phyloP scores from a whole-genome alignment of 2,329 filamentous ascomycete species.

The Hymenotorrendiella dingleyae region DNA sequence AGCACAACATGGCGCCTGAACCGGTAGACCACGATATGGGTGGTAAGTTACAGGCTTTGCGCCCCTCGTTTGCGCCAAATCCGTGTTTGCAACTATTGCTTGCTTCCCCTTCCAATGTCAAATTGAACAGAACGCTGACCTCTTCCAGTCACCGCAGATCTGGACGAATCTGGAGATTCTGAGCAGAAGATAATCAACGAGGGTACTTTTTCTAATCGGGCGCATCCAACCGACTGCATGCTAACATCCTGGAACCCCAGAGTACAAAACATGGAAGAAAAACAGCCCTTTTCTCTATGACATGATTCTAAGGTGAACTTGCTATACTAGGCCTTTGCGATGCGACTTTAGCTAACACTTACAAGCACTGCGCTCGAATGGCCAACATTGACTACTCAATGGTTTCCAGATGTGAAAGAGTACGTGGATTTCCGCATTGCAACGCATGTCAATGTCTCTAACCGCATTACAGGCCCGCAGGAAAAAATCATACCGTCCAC shows the following conservation, averaged over 20 bases:
- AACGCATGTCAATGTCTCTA: background rate
- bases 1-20: conserved; percentile 45
- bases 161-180: conserved; percentile 57
- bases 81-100: no score
- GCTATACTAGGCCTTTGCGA: background rate
- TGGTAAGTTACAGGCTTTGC: conserved; percentile 32
- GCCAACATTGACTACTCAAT: conserved; percentile 96
- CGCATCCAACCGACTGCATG: no score
- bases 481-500: conserved; percentile 82
- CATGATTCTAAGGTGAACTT: conserved; percentile 75
- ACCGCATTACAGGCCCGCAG: conserved; percentile 51
- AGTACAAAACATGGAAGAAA: conserved; percentile 99
- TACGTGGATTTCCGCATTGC: conserved; percentile 31
- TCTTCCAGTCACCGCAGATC: conserved; percentile 48
- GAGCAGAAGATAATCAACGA: conserved; percentile 93
- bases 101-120: no score
- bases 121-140: no score
- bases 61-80: no score
- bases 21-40: conserved; percentile 42
- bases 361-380: conserved; percentile 83
- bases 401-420: conserved; percentile 92
- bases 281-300: conserved; percentile 98
- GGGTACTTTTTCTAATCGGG: no score
- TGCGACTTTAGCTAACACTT: conserved; percentile 10
- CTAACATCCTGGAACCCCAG: conserved; percentile 44